Base-by-base conservation (phyloP, 768 basidiomycete species). In the Rhizopogon vinicolor region DNA sequence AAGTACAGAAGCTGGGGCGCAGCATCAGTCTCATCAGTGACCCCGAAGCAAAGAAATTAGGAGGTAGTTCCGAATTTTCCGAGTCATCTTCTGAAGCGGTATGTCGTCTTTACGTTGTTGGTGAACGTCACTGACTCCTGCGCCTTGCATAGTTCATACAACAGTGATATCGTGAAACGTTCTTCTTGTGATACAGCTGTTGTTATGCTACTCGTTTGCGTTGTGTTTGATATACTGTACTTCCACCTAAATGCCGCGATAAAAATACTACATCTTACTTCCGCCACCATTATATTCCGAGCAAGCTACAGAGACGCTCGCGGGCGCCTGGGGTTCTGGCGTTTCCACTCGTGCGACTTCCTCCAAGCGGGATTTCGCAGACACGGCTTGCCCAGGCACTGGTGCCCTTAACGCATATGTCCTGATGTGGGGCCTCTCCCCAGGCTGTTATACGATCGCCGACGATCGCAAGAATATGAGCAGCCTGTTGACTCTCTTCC, bases 221-320 rank as follows among this genome's bases (percentile, higher is more conserved):
- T 53, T 22, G 37, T 28, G 37, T 13, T 18, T n/a, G 10, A 19
- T 41, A 9, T 25, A 28, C 29, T n/a, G 22, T 35, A 53, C 14
- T 44, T 44, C 16, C 12, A 9, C 29, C 29, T 46, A 31, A 51
- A 41, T 46, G 8, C 18, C 10, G 16, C 14, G 2, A 46, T 19
- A 43, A 25, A 19, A 28, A 16, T 28, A 43, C 7, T 16, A 7
- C 33, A 37, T 41, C 16, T 44, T 31, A 58, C 37, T 55, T 57
- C 31, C 28, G 35, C 19, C 49, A 57, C 91, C 91, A 92, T 91
- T 90, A 93, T 4, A 89, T 89, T 22, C 90, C 90, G 22, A 93
- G 72, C 54, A 92, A 65, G 54, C 80, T 79, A 52, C 84, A 77
- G 51, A 92, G 71, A 14, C 78, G 19, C 71, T 71, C 22, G 72